Percentiles rank a stretch among this genome's conserved stretches.
These are phyloP conservation scores for Eimeria acervulina DNA, from an alignment of 169 alveolate genomes.

Conservation along the genomic window DNA sequence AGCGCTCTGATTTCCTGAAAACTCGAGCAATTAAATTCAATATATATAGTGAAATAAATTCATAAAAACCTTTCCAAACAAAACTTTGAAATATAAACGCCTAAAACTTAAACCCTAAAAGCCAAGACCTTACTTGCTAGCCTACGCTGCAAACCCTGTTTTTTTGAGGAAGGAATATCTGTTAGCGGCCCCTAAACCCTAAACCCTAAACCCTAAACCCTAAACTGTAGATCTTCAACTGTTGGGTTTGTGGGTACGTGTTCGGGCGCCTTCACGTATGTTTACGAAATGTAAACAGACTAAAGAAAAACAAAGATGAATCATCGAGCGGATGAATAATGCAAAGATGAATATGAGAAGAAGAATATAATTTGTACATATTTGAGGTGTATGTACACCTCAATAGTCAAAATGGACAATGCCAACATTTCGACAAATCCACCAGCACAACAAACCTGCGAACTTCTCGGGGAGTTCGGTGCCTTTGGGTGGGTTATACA, in stretches of 20 bases:
- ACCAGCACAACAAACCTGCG: not conserved
- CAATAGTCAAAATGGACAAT: not conserved
- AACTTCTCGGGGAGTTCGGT: constrained; percentile 19
- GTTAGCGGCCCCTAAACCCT: not conserved
- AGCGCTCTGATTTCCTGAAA: not conserved
- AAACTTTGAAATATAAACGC: not conserved
- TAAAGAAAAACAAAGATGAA: too few relatives aligned
- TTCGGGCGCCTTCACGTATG: too few relatives aligned
- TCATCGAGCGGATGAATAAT: not conserved
- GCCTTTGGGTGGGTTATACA: not conserved
- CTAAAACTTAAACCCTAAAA: too few relatives aligned
- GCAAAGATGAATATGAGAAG: too few relatives aligned
- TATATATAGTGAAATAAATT: not conserved
- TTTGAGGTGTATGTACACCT: not conserved
- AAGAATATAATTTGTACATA: too few relatives aligned
- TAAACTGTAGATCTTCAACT: not conserved
- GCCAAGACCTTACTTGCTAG: too few relatives aligned
- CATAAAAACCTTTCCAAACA: too few relatives aligned
- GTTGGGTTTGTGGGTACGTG: too few relatives aligned
- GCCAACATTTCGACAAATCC: not conserved
- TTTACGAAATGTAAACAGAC: too few relatives aligned
- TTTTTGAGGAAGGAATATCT: not conserved
- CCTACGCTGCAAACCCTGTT: too few relatives aligned
- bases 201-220: not conserved
- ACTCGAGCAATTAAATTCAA: too few relatives aligned